Evolutionary conservation across 2,329 filamentous ascomycete genomes (phyloP).

Genomic region (Rugonectria rugulosa): DNA sequence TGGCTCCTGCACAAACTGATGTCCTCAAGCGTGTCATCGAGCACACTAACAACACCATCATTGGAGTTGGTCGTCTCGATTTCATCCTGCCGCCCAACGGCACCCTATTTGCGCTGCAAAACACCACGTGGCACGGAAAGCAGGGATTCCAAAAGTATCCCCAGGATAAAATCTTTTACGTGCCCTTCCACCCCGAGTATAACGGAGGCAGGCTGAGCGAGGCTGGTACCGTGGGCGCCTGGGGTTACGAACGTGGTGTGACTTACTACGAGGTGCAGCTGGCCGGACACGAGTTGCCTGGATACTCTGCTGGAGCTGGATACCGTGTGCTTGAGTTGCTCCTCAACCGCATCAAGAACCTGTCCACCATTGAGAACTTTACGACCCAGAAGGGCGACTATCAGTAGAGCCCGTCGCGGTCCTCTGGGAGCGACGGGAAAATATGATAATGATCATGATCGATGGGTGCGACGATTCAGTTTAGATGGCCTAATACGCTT

Average conservation of each 20-base stretch:
- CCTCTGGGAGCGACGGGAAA: too few species aligned
- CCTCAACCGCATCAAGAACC: constrained; percentile 34
- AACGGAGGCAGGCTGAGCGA: constrained; percentile 59
- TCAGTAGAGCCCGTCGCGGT: constrained; percentile 18
- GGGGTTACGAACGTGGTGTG: constrained; percentile 76
- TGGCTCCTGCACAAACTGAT: constrained; percentile 27
- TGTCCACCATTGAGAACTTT: constrained; percentile 30
- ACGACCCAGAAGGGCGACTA: constrained; percentile 34
- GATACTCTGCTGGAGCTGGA: constrained; percentile 38
- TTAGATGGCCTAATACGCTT: too few species aligned
- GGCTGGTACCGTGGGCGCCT: constrained; percentile 72
- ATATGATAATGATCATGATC: too few species aligned
- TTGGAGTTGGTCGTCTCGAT: constrained; percentile 53
- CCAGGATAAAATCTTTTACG: constrained; percentile 66
- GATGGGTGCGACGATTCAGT: too few species aligned
- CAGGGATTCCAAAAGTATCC: constrained; percentile 69
- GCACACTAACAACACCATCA: constrained; percentile 43
- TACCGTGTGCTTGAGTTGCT: constrained; percentile 41
- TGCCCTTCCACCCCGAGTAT: constrained; percentile 64
- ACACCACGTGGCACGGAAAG: constrained; percentile 78
- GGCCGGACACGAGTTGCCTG: constrained; percentile 62
- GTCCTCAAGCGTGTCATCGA: constrained; percentile 42
- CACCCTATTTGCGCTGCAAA: constrained; percentile 75
- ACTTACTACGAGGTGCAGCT: constrained; percentile 74
- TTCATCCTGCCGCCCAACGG: constrained; percentile 74